Evolutionary conservation across 2,329 filamentous ascomycete species (phyloP), one percentile per base, ranked within the genome.

Genomic region (Fusarium sp.): DNA sequence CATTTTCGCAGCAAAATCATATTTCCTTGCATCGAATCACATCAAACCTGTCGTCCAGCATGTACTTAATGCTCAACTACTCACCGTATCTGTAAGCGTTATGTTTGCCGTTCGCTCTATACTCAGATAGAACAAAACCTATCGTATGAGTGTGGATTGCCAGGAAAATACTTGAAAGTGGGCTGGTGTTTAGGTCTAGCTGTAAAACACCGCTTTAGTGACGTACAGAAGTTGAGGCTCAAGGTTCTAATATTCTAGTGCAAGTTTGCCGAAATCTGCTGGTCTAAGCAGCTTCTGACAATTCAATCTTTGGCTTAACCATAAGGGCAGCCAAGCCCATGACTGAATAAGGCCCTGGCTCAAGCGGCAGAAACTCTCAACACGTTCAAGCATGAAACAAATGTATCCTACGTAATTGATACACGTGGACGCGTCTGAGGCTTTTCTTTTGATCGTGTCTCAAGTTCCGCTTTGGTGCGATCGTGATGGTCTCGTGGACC

Each of bases 401-500:
- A 23, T 20, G 26, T 40, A 33, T 46, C 11, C 40, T 57, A 52
- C 37, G 62, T 53, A 52, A 18, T 26, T 13, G 26, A 38, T 58
- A 67, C 66, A 70, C 66, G 66, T 69, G 65, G 52, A 62, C 59
- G 15, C 38, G 47, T 23, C 30, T 54, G 52, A 55, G 55, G 41
- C 37, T 37, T 62, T 47, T 51, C 46, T 46, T 41, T 66, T 58
- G 52, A 56, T 56, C 62, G 42, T 63, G 66, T 41, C 57, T 67
- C 57, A 67, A 42, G 41, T 45, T 46, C 49, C 55, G 49, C 44
- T 23, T 66, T 50, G 37, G 63, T 67, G 34, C 57, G 49, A 54
- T 65, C 50, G 51, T 52, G 57, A 28, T 69, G 66, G 66, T 62
- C 66, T 67, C 66, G 66, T 69, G 66, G 51, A 46, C 61, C 56